These are phyloP conservation scores for Euryodendron excelsum DNA, from an alignment of 148 eudicot genomes.

Conservation along the genomic window DNA sequence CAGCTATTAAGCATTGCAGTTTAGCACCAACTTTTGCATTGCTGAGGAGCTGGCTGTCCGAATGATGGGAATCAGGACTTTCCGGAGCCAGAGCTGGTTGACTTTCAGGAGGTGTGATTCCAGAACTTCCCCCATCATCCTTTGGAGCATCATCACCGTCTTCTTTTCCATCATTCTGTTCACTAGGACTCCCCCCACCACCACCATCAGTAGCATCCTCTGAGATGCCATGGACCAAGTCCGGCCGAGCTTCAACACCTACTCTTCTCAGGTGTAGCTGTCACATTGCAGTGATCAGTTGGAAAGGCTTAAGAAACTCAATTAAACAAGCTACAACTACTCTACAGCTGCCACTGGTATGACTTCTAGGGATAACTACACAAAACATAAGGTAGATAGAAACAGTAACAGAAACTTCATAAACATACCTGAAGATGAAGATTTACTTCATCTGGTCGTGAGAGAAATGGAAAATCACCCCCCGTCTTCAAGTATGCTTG, in stretches of 20 bases:
- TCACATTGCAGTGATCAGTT: slow-evolving; percentile 6
- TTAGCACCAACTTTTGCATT: slow-evolving; percentile 9
- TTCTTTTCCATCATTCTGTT: slow-evolving; percentile 39
- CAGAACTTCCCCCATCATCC: slow-evolving; percentile 37
- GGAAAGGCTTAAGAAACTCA: slow-evolving; percentile 3
- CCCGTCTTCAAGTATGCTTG: slow-evolving; percentile 83
- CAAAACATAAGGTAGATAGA: not conserved
- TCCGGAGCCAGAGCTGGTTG: slow-evolving; percentile 34
- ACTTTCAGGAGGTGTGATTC: slow-evolving; percentile 26
- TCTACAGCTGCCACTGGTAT: not conserved
- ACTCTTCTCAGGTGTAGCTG: slow-evolving; percentile 95
- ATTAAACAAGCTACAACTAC: not conserved
- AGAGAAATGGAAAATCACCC: slow-evolving; percentile 95
- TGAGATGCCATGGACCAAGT: slow-evolving; percentile 52
- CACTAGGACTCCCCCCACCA: slow-evolving; percentile 36
- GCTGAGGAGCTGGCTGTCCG: slow-evolving; percentile 19
- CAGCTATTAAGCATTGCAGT: slow-evolving; percentile 6
- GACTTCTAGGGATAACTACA: not conserved
- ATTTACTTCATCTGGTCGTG: slow-evolving; percentile 94
- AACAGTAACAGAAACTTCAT: not conserved
- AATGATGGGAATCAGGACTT: slow-evolving; percentile 18
- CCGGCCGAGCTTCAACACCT: slow-evolving; percentile 80
- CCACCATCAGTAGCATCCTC: slow-evolving; percentile 36
- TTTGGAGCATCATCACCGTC: slow-evolving; percentile 43
- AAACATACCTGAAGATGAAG: slow-evolving; percentile 86